Base-by-base conservation (phyloP, 345 rosid genomes). In the Anastatica hierochuntica region DNA sequence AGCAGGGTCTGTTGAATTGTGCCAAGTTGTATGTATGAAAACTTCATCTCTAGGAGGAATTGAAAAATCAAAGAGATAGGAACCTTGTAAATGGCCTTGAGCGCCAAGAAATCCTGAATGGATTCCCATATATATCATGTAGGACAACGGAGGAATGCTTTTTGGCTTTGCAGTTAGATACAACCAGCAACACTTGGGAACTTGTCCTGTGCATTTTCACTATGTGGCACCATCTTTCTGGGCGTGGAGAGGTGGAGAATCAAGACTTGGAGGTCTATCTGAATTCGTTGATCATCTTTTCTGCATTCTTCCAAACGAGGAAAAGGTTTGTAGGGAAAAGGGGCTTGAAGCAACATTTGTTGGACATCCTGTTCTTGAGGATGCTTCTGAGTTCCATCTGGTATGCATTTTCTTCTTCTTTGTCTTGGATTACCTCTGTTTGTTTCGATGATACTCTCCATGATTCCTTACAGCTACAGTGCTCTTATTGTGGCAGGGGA, bases 181-280 rank as follows among this genome's bases (percentile, higher is more conserved):
- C 37, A 56, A 56, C 53, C 52, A 56, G 60, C 64, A 58, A 30
- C 24, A 34, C 24, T 33, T 43, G 62, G 66, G 68, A 43, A 30
- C 36, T 58, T 39, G 49, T 49, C 81, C 92, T 0, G 66, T 76
- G 34, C 95, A 84, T 61, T 84, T 82, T 64, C 96, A 90, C 68
- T 90, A 79, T 45, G 96, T 87, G 5, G 94, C 98, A 44, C 98
- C 95, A 11, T 87, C 98, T 13, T 90, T 84, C 60, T 87, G 98
- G 98, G 98, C 96, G 1, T 90, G 98, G 96, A 84, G 72, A 82
- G 98, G 96, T 45, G 96, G 95, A 57, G 95, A 84, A 40, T 74
- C 76, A 45, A 79, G 98, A 53, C 85, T 90, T 30, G 64, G 68
- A 56, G 71, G 74, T 60, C 77, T 87, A 14, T 70, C 85, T 53